Percentiles rank a stretch among this genome's conserved stretches.
Evolutionary conservation across 768 basidiomycete genomes (phyloP).

Genomic region (Termitomyces sp.): DNA sequence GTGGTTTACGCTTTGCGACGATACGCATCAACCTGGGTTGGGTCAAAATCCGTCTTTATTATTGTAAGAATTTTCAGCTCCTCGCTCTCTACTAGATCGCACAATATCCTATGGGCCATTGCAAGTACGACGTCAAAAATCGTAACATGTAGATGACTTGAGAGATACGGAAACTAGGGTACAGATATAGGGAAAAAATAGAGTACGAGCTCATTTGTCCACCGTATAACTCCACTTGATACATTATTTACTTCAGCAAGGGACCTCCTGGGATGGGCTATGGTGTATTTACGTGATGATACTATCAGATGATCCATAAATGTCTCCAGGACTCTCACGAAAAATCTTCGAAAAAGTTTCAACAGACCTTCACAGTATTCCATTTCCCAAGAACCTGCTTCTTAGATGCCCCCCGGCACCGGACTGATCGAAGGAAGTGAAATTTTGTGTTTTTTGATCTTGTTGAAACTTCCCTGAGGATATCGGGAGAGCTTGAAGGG

Average conservation of each 20-base stretch:
- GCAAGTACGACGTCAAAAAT: not conserved
- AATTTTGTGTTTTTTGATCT: not conserved
- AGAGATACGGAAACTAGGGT: not conserved
- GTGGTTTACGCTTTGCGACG: not conserved
- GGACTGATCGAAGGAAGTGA: not conserved
- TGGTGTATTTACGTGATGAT: not conserved
- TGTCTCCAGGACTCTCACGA: not conserved
- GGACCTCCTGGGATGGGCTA: not conserved
- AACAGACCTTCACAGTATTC: not conserved
- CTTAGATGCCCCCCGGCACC: not conserved
- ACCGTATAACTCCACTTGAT: not conserved
- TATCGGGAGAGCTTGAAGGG: not conserved
- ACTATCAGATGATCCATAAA: not conserved
- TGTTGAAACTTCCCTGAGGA: not conserved
- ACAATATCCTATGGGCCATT: not conserved
- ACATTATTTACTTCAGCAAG: not conserved
- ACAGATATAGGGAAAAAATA: not conserved
- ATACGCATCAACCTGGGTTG: not conserved
- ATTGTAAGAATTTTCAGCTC: too few species aligned
- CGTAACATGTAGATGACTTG: not conserved
- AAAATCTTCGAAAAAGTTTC: not conserved
- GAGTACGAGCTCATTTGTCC: not conserved
- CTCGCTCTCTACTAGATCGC: not conserved
- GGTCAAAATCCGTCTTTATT: not conserved
- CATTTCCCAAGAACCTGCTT: conserved; percentile 1